phyloP scores from a whole-genome alignment of 495 filamentous ascomycete genomes.

The Oleoguttula mirabilis region DNA sequence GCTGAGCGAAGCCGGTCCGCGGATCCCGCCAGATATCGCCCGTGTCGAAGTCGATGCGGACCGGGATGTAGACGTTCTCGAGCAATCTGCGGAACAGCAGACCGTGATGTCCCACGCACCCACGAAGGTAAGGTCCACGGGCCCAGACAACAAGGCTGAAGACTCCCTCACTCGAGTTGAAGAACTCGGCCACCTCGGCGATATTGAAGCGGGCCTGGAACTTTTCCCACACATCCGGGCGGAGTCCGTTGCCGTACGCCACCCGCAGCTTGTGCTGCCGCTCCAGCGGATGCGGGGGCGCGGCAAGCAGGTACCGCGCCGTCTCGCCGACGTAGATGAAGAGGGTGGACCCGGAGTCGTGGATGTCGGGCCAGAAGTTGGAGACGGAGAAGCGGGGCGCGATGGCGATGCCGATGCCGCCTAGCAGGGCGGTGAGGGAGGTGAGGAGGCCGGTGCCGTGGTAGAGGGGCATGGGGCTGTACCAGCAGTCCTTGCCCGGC shows the following conservation, averaged over 20 bases:
- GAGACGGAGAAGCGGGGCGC: conserved; percentile 58
- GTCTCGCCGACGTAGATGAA: conserved; percentile 77
- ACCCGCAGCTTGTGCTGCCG: conserved; percentile 51
- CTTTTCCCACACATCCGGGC: conserved; percentile 31
- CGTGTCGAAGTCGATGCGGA: conserved; percentile 27
- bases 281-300: conserved; percentile 51
- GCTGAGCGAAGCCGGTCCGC: conserved; percentile 18
- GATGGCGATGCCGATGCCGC: conserved; percentile 53
- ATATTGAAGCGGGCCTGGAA: conserved; percentile 30
- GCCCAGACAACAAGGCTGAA: conserved; percentile 37
- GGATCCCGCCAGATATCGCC: conserved; percentile 26
- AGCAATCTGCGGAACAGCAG: conserved; percentile 45
- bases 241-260: conserved; percentile 41
- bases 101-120: conserved; percentile 64
- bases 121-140: conserved; percentile 38
- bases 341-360: conserved; percentile 52
- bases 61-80: conserved; percentile 38
- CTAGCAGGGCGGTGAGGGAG: conserved; percentile 62
- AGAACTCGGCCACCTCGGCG: conserved; percentile 28
- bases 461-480: conserved; percentile 74
- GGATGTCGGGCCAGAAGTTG: conserved; percentile 62
- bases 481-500: conserved; percentile 48
- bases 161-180: conserved; percentile 33
- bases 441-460: conserved; percentile 50
- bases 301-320: conserved; percentile 61